These are phyloP conservation scores for Massospora cicadina DNA, from an alignment of 371 early-diverging fungal species.

Conservation along the genomic window DNA sequence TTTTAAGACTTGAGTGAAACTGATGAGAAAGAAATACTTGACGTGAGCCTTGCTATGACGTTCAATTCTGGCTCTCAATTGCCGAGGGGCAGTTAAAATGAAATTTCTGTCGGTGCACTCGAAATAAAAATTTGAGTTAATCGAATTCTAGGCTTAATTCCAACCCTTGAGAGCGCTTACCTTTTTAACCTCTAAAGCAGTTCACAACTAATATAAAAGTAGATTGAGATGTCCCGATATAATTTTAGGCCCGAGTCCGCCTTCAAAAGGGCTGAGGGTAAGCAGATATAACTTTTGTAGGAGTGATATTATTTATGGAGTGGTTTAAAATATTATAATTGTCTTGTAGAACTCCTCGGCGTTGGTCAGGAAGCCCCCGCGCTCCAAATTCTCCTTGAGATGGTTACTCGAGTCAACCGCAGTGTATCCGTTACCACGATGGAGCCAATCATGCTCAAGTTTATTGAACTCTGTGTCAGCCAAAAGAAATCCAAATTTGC, in stretches of 20 bases:
- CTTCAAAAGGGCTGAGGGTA: conserved; percentile 11
- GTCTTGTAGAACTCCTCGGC: conserved; percentile 62
- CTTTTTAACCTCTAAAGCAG: no score
- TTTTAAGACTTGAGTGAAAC: no score
- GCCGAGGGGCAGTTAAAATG: no score
- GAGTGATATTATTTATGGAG: conserved; percentile 8
- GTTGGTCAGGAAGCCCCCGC: conserved; percentile 78
- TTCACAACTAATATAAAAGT: no score
- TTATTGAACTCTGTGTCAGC: conserved; percentile 78
- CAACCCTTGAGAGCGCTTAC: no score
- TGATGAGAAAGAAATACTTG: no score
- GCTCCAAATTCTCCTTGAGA: conserved; percentile 74
- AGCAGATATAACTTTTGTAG: not conserved
- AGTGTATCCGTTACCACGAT: conserved; percentile 52
- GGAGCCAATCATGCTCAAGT: conserved; percentile 85
- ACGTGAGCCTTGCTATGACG: no score
- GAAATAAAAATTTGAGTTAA: no score
- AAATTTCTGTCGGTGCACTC: no score
- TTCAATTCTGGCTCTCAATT: no score
- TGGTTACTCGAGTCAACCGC: conserved; percentile 73
- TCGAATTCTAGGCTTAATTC: no score
- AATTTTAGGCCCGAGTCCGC: not conserved
- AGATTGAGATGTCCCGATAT: conserved; percentile 8
- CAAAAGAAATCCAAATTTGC: conserved; percentile 78
- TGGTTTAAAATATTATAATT: not conserved